Conservation (phyloP, 2,329 filamentous ascomycete genomes). For the Colletotrichum gigasporum region DNA sequence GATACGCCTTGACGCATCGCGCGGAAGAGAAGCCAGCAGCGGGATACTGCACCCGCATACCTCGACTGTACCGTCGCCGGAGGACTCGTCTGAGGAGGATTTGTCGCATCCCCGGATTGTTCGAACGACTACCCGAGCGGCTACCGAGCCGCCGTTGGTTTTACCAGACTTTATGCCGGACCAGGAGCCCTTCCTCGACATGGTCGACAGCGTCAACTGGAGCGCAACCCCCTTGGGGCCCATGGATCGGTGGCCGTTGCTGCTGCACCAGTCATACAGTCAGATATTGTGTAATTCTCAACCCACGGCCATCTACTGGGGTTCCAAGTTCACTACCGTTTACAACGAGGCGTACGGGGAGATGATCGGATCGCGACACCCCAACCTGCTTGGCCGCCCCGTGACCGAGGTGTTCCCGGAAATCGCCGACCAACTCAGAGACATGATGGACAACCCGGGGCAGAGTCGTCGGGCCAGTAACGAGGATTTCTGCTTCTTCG, state of each 20-base stretch:
- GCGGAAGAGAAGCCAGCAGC: constrained; percentile 28
- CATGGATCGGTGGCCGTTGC: constrained; percentile 55
- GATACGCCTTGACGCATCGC: constrained; percentile 38
- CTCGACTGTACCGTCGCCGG: not conserved
- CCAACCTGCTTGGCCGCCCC: constrained; percentile 67
- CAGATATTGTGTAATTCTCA: constrained; percentile 54
- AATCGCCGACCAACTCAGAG: constrained; percentile 65
- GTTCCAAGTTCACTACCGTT: constrained; percentile 67
- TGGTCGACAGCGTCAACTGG: constrained; percentile 57
- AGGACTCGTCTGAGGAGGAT: constrained; percentile 16
- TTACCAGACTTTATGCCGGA: constrained; percentile 45
- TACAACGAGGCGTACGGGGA: constrained; percentile 75
- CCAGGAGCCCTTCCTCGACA: constrained; percentile 49
- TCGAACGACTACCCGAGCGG: constrained; percentile 41
- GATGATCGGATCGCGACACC: constrained; percentile 72
- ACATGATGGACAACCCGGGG: constrained; percentile 44
- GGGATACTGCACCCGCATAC: constrained; percentile 7
- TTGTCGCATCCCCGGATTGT: constrained; percentile 36
- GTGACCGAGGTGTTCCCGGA: constrained; percentile 54
- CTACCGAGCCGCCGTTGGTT: constrained; percentile 43
- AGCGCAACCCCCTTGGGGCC: constrained; percentile 55
- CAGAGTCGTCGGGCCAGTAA: constrained; percentile 43
- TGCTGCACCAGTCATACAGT: constrained; percentile 55
- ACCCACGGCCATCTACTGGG: constrained; percentile 72
- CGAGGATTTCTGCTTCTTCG: constrained; percentile 57